Conservation (phyloP, 2,329 filamentous ascomycete genomes). For the Cytospora paraplurivora region DNA sequence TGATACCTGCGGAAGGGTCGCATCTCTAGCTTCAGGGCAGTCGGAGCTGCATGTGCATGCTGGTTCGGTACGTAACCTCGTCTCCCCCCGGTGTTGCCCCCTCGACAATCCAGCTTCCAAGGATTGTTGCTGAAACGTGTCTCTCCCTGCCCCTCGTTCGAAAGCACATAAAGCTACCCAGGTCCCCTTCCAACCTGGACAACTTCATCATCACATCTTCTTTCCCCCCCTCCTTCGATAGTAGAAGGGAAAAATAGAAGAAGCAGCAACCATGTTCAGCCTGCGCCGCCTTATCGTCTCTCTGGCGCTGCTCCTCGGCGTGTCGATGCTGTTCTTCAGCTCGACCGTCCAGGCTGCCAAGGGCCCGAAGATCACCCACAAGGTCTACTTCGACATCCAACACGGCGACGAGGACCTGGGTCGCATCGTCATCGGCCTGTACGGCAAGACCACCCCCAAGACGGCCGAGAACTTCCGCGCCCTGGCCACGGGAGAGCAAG, state of each 20-base stretch:
- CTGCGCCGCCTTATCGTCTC: slow-evolving; percentile 71
- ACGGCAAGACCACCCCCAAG: slow-evolving; percentile 85
- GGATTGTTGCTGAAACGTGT: slow-evolving; percentile 26
- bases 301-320: slow-evolving; percentile 73
- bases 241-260: neutral
- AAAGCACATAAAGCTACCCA: slow-evolving; percentile 22
- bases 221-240: slow-evolving; percentile 3
- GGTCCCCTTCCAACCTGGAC: slow-evolving; percentile 20
- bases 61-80: slow-evolving; percentile 4
- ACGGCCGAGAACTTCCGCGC: slow-evolving; percentile 74
- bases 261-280: slow-evolving; percentile 66
- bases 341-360: slow-evolving; percentile 74
- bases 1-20: slow-evolving; percentile 13
- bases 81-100: neutral
- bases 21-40: slow-evolving; percentile 25
- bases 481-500: slow-evolving; percentile 83
- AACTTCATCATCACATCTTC: slow-evolving; percentile 4
- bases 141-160: slow-evolving; percentile 21
- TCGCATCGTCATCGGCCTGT: slow-evolving; percentile 78
- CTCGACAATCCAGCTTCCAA: neutral
- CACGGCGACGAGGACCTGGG: slow-evolving; percentile 75
- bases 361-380: slow-evolving; percentile 94
- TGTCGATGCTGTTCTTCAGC: slow-evolving; percentile 74
- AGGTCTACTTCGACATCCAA: slow-evolving; percentile 86
- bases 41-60: slow-evolving; percentile 25